phyloP scores from a whole-genome alignment of 2,329 filamentous ascomycete genomes.

The Ophiostoma perfectum region DNA sequence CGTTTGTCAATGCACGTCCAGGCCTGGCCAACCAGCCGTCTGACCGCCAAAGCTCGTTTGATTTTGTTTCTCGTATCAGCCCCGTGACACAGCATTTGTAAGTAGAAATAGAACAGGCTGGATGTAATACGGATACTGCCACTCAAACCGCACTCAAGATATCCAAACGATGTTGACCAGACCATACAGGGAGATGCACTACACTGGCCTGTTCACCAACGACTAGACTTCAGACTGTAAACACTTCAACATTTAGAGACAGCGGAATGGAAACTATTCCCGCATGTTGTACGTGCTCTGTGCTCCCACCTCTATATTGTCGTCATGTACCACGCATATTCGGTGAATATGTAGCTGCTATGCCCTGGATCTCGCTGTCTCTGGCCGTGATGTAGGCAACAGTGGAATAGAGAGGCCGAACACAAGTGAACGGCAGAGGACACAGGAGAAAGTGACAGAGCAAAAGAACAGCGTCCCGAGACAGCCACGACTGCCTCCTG shows the following conservation, averaged over 20 bases:
- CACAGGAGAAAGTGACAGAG: neutral
- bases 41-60: conserved; percentile 11
- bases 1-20: neutral
- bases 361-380: no score
- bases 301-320: neutral
- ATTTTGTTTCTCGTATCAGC: conserved; percentile 13
- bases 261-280: conserved; percentile 18
- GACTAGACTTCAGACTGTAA: no score
- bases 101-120: no score
- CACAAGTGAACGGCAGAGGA: neutral
- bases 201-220: no score
- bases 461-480: neutral
- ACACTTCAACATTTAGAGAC: neutral
- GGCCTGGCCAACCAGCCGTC: neutral
- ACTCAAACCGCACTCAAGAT: no score
- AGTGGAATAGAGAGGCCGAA: neutral
- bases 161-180: neutral
- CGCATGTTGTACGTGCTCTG: conserved; percentile 14
- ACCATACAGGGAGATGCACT: neutral
- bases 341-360: neutral
- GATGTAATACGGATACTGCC: no score
- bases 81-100: conserved; percentile 18
- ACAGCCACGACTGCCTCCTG: neutral
- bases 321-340: neutral
- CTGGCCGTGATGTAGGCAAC: no score